A percentile compares a stretch with the other conserved stretches of the same genome.
These are phyloP conservation scores for Debaryomycetaceae sp. DNA, from an alignment of 1,139 yeast genomes.

Conservation along the genomic window DNA sequence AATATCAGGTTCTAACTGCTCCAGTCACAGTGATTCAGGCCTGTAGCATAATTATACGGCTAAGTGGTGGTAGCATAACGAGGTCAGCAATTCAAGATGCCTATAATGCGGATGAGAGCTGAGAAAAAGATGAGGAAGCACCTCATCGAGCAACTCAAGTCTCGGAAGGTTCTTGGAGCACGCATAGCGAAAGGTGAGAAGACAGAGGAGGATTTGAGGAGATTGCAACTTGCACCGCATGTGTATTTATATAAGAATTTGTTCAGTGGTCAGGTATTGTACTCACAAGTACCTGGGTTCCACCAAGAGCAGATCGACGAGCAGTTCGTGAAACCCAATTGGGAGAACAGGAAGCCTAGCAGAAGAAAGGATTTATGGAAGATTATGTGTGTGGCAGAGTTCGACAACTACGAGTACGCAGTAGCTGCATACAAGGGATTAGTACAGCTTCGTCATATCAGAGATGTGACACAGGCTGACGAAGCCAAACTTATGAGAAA, in stretches of 20 bases:
- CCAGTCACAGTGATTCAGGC: too few species aligned
- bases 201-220: constrained; percentile 26
- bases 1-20: not conserved
- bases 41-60: too few species aligned
- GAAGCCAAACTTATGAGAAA: constrained; percentile 69
- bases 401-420: constrained; percentile 62
- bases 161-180: constrained; percentile 43
- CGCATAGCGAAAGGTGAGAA: constrained; percentile 42
- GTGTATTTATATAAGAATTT: constrained; percentile 79
- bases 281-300: constrained; percentile 77
- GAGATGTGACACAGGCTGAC: constrained; percentile 58
- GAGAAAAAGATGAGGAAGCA: constrained; percentile 51
- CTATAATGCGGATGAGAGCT: constrained; percentile 40
- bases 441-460: constrained; percentile 65
- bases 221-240: constrained; percentile 63
- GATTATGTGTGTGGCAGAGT: constrained; percentile 80
- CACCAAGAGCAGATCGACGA: constrained; percentile 69
- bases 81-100: constrained; percentile 23
- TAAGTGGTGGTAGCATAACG: not conserved
- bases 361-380: constrained; percentile 88
- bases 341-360: constrained; percentile 82
- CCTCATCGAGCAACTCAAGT: constrained; percentile 46
- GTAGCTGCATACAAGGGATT: constrained; percentile 73
- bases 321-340: constrained; percentile 75
- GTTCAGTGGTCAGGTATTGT: constrained; percentile 85